These are phyloP conservation scores for Heterobasidion occidentale DNA, from an alignment of 1,284 basidiomycete species.

Conservation along the genomic window DNA sequence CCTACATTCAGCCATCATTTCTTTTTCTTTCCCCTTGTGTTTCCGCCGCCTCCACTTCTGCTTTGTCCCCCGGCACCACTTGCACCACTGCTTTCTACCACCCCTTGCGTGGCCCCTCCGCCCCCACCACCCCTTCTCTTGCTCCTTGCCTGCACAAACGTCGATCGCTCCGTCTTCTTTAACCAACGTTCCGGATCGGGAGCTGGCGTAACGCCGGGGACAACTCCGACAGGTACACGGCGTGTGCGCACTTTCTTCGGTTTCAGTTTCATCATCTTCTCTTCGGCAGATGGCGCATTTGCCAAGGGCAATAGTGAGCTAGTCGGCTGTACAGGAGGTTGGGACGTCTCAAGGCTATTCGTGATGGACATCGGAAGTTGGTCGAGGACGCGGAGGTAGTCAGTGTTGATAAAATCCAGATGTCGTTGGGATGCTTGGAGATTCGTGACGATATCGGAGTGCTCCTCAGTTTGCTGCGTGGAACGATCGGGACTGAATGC, in stretches of 20 bases:
- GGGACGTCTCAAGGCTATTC: slow-evolving; percentile 49
- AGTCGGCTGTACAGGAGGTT: slow-evolving; percentile 39
- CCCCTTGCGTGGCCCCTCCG: slow-evolving; percentile 63
- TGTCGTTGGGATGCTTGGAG: slow-evolving; percentile 72
- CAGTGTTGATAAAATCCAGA: slow-evolving; percentile 71
- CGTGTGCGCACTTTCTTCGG: slow-evolving; percentile 44
- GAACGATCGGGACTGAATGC: slow-evolving; percentile 1
- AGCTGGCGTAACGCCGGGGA: slow-evolving; percentile 66
- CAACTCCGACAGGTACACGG: slow-evolving; percentile 63
- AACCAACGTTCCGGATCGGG: slow-evolving; percentile 79
- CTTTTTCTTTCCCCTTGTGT: slow-evolving; percentile 45
- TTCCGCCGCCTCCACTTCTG: slow-evolving; percentile 25
- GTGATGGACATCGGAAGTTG: slow-evolving; percentile 42
- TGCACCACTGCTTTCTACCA: slow-evolving; percentile 23
- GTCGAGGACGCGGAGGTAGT: slow-evolving; percentile 58
- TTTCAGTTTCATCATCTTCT: slow-evolving; percentile 16
- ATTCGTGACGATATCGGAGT: slow-evolving; percentile 79
- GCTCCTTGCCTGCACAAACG: slow-evolving; percentile 35
- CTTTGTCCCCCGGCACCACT: slow-evolving; percentile 19
- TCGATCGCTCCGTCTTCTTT: slow-evolving; percentile 70
- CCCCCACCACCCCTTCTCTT: slow-evolving; percentile 48
- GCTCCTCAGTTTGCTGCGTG: slow-evolving; percentile 72
- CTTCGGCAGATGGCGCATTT: slow-evolving; percentile 19
- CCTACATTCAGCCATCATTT: slow-evolving; percentile 41
- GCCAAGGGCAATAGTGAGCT: slow-evolving; percentile 19